A percentile compares a stretch with the other conserved stretches of the same genome.
Evolutionary conservation across 257 asterid genomes (phyloP).

Genomic region (Petunia axillaris): DNA sequence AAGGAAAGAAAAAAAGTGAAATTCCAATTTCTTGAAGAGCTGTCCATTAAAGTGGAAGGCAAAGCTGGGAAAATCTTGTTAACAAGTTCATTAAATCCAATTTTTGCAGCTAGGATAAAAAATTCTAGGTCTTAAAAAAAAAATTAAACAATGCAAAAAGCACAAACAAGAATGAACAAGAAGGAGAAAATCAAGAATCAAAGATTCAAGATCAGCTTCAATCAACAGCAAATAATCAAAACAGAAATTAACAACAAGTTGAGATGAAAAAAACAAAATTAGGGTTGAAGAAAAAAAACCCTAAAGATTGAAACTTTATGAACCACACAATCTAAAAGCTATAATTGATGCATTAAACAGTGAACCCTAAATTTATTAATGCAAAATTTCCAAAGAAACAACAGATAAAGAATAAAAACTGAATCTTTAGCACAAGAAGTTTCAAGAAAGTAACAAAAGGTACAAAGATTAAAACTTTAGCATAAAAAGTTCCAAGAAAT

Average conservation of each 20-base stretch:
- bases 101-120: not conserved
- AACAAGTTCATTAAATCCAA: not conserved
- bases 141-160: not conserved
- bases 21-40: conserved; percentile 1
- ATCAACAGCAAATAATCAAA: conserved; percentile 16
- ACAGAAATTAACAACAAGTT: not conserved
- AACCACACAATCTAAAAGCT: not conserved
- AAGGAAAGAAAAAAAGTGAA: not conserved
- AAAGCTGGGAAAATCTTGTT: not conserved
- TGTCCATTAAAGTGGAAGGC: not conserved
- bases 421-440: not conserved
- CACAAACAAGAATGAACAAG: not conserved
- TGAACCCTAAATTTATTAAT: conserved; percentile 24
- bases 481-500: not conserved
- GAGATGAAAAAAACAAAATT: not conserved
- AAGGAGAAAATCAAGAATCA: not conserved
- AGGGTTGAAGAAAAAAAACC: conserved; percentile 1
- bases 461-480: conserved; percentile 13
- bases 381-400: not conserved
- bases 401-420: not conserved
- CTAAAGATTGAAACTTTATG: conserved; percentile 8
- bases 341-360: not conserved
- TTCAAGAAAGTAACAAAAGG: not conserved
- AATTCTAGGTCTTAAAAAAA: not conserved
- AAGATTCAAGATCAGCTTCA: conserved; percentile 11